phyloP scores from a whole-genome alignment of 306 rosid species.

The Quercus gilva region DNA sequence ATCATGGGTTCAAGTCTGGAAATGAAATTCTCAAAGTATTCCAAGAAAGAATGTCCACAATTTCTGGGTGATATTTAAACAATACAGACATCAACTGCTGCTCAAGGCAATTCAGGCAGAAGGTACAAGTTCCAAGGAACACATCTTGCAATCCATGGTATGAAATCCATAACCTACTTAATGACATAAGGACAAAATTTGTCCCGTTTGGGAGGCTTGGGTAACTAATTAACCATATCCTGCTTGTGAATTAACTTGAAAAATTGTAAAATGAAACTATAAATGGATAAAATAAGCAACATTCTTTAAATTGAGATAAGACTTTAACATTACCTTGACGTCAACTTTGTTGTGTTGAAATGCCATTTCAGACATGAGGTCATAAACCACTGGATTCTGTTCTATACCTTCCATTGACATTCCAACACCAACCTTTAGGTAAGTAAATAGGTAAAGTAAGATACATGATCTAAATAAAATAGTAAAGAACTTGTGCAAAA shows the following conservation, averaged over 20 bases:
- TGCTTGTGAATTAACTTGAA: background rate
- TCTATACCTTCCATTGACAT: slow-evolving; percentile 97
- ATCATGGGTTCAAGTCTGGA: background rate
- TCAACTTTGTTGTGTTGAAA: slow-evolving; percentile 63
- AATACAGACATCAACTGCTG: background rate
- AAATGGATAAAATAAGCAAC: background rate
- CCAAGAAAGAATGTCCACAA: background rate
- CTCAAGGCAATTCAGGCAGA: background rate
- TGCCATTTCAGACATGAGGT: slow-evolving; percentile 93
- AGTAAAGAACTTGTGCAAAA: background rate
- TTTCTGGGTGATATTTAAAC: background rate
- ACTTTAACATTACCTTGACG: slow-evolving; percentile 50
- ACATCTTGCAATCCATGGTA: background rate
- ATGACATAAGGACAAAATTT: background rate
- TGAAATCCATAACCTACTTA: background rate
- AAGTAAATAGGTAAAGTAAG: slow-evolving; percentile 21
- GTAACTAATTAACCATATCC: background rate
- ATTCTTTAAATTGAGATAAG: background rate
- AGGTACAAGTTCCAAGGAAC: background rate
- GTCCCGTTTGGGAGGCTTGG: background rate
- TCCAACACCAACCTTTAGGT: slow-evolving; percentile 82
- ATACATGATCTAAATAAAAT: background rate
- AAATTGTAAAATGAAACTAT: background rate
- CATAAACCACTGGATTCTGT: slow-evolving; percentile 86
- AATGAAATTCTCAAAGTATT: background rate